Conservation (phyloP, 2,329 filamentous ascomycete genomes). For the Epichloe gansuensis region DNA sequence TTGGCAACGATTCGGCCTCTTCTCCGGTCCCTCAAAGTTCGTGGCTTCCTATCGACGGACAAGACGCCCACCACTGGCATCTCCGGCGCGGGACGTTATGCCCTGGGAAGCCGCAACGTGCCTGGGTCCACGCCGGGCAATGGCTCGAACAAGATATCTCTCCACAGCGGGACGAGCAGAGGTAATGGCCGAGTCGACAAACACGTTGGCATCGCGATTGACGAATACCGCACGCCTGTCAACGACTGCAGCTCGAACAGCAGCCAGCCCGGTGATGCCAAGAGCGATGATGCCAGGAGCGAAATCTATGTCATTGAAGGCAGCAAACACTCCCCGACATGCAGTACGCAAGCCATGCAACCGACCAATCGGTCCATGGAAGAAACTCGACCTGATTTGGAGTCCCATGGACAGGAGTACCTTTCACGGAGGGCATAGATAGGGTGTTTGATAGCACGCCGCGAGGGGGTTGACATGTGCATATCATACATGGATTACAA, state of each 20-base stretch:
- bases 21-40: conserved; percentile 34
- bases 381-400: conserved; percentile 17
- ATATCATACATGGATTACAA: background rate
- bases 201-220: conserved; percentile 11
- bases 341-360: conserved; percentile 11
- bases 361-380: conserved; percentile 15
- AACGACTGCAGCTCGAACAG: background rate
- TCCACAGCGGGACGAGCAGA: conserved; percentile 14
- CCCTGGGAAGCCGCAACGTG: conserved; percentile 16
- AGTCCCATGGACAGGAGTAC: conserved; percentile 13
- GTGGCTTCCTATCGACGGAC: conserved; percentile 32
- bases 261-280: background rate
- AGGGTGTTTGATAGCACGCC: background rate
- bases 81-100: conserved; percentile 14
- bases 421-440: conserved; percentile 16
- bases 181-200: background rate
- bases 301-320: conserved; percentile 26
- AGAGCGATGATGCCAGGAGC: conserved; percentile 15
- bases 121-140: conserved; percentile 18
- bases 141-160: conserved; percentile 25
- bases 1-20: conserved; percentile 43
- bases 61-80: conserved; percentile 20
- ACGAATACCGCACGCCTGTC: conserved; percentile 6
- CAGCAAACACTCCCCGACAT: conserved; percentile 12
- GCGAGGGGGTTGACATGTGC: background rate